These are phyloP conservation scores for Eutrema salsugineum DNA, from an alignment of 441 rosid species.

Conservation along the genomic window DNA sequence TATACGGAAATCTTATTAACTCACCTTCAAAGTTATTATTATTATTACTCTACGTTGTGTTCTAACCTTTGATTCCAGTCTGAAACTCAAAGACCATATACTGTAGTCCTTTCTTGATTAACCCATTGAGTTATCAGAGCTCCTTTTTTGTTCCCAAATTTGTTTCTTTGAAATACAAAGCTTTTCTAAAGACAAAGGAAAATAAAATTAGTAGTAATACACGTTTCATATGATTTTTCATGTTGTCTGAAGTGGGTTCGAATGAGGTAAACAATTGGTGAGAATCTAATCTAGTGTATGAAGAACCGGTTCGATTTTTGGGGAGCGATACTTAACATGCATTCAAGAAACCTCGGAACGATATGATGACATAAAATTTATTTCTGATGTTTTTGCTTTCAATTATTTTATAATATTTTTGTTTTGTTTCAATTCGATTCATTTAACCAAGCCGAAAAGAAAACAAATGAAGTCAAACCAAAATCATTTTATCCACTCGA, in stretches of 20 bases:
- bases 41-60: not conserved
- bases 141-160: not conserved
- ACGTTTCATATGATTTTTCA: too few species aligned
- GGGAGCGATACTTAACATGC: not conserved
- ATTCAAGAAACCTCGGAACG: too few species aligned
- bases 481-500: not conserved
- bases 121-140: not conserved
- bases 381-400: not conserved
- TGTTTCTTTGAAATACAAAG: not conserved
- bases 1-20: not conserved
- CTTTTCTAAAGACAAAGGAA: too few species aligned
- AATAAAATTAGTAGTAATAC: too few species aligned
- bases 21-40: constrained; percentile 1
- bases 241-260: too few species aligned
- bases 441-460: not conserved
- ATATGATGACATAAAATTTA: too few species aligned
- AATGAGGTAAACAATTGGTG: too few species aligned
- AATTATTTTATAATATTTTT: not conserved
- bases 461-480: not conserved
- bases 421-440: not conserved
- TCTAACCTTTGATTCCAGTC: not conserved
- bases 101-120: not conserved
- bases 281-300: too few species aligned
- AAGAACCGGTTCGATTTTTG: not conserved
- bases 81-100: not conserved